Evolutionary conservation across 2,329 filamentous ascomycete species (phyloP).

Genomic region (Fusarium burgessii): DNA sequence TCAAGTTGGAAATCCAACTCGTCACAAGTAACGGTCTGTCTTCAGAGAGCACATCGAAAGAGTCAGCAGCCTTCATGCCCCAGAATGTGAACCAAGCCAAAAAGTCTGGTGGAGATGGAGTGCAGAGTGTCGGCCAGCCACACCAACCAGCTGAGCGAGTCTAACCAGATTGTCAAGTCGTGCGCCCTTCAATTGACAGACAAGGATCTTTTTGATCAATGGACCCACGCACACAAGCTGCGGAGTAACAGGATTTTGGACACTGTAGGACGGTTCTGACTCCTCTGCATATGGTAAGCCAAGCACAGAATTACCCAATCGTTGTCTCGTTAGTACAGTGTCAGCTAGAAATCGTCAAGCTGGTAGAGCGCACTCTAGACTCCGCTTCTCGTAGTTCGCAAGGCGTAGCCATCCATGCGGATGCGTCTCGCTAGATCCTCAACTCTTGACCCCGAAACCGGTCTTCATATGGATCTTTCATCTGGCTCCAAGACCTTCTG

Average conservation of each 20-base stretch:
- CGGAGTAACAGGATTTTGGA: constrained; percentile 16
- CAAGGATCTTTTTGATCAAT: constrained; percentile 35
- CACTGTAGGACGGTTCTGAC: constrained; percentile 33
- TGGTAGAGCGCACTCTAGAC: constrained; percentile 31
- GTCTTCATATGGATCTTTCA: constrained; percentile 19
- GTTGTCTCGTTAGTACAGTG: constrained; percentile 31
- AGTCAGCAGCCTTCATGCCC: constrained; percentile 31
- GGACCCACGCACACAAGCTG: constrained; percentile 26
- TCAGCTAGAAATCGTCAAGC: constrained; percentile 4
- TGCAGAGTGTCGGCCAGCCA: constrained; percentile 36
- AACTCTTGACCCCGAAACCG: constrained; percentile 40
- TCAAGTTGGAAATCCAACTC: constrained; percentile 29
- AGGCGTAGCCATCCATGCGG: constrained; percentile 40
- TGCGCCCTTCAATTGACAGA: constrained; percentile 50
- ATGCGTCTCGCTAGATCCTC: constrained; percentile 12
- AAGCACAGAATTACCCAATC: constrained; percentile 12
- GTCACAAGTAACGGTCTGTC: constrained; percentile 23
- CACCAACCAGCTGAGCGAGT: constrained; percentile 37
- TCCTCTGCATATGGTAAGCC: background rate
- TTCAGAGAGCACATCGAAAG: constrained; percentile 22
- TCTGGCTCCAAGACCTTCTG: background rate
- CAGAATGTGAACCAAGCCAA: constrained; percentile 15
- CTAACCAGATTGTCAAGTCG: constrained; percentile 44
- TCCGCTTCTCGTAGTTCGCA: constrained; percentile 48
- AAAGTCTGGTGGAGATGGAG: constrained; percentile 30